Base-by-base conservation (phyloP, 1,139 yeast species). In the Sugiyamaella neomexicana region DNA sequence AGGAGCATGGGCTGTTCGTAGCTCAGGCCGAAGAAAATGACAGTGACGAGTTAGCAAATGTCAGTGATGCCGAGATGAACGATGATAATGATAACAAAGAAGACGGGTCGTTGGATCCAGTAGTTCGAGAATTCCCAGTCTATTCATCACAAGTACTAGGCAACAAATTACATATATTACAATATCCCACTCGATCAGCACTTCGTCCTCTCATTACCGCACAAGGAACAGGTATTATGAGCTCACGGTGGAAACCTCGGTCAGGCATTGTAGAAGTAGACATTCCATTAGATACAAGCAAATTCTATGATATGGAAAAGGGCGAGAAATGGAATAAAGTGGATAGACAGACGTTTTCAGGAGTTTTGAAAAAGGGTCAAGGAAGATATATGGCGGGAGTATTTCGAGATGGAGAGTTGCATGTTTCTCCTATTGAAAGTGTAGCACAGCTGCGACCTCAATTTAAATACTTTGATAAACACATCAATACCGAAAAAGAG, bases 401-500 rank as follows among this genome's bases (percentile, higher is more conserved):
- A 29, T 70, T 81, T 47, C 68, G 72, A 46, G 72, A 79, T 47
- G 77, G 74, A 6, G 82, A 79, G 61, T 67, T 90, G 13, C 83
- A 87, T 49, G 69, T 91, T 58, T 72, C 82, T 1, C 89, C 95
- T 0, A 75, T 90, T 1, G 80, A 81, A 49, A 78, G 83, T 23
- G 81, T 88, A 0, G 82, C 86, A 0, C 98, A 91, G 69, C 69
- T 93, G 59, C 78, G 97, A 64, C 95, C 98, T 1, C 80, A 81
- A 58, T 89, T 93, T 72, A 80, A 79, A 60, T 88, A 90, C 67
- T 81, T 90, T 52, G 95, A 66, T 34, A 61, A 61, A 48, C 66
- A 64, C 40, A 52, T 57, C 10, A 63, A 65, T 34, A 67, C 68
- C 47, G 65, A 69, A 55, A 63, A 66, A 60, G 70, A 71, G 53